Evolutionary conservation across 1,284 basidiomycete genomes (phyloP), one percentile per base, ranked within the genome.

Genomic region (Sphaerobolus stellatus): DNA sequence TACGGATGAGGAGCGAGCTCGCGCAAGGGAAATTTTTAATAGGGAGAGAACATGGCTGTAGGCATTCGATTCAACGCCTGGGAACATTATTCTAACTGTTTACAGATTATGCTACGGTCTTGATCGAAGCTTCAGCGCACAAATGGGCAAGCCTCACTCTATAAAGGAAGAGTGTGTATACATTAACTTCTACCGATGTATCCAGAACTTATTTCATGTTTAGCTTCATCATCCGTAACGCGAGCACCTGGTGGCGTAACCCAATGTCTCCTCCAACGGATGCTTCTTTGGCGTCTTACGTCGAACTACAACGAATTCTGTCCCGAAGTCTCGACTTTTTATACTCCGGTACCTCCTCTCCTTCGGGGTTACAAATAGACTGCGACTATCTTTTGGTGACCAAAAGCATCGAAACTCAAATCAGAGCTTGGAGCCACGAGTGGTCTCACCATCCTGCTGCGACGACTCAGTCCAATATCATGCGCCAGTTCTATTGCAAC

Each of bases 21-120:
- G 88, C 48, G 87, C 89, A 59, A 74, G 77, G 61, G 92, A 97
- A 73, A 88, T 97, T 16, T 87, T 93, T 70, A 98, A 97, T 69
- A 82, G 95, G 41, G 95, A 98, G 69, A 76, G 95, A 46, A 95
- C 94, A 24, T 98, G 95, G 95, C 79, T 96, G 51, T 72, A 64
- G 43, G 64, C 57, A 9, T 28, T n/a, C 28, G 14, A 29, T 25
- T 13, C 43, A 13, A 34, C 44, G 36, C 6, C n/a, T 28, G 2
- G n/a, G 22, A 27, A 24, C 14, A 2, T 47, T 31, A 16, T 22
- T 28, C 20, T 52, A 9, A 47, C 33, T 50, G 27, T 40, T 47
- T 11, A n/a, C 34, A 66, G 64, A 24, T 53, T 95, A 59, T 97
- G 93, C 68, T 98, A 92, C 69, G 84, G 84, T 54, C 78, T 97